Evolutionary conservation across 2,329 filamentous ascomycete genomes (phyloP).

Genomic region (Sarocladium strictum): DNA sequence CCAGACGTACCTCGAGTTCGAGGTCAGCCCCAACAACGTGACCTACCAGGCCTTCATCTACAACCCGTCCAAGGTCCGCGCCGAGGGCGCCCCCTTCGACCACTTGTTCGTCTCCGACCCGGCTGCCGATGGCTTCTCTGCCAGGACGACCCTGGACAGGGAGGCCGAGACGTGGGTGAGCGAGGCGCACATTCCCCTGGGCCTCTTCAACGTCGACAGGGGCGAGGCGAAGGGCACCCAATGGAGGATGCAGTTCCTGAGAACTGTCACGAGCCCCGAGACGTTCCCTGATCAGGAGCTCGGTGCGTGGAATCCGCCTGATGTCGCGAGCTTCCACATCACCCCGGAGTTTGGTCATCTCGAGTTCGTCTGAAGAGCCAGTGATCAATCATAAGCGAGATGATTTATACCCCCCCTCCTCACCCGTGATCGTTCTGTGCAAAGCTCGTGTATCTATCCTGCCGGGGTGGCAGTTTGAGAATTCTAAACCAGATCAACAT

Average conservation of each 20-base stretch:
- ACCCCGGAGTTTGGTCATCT: constrained; percentile 39
- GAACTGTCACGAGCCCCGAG: constrained; percentile 35
- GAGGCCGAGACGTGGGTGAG: constrained; percentile 33
- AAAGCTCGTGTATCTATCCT: too few relatives aligned
- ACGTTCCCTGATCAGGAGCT: constrained; percentile 38
- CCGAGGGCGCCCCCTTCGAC: constrained; percentile 35
- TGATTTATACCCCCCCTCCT: too few relatives aligned
- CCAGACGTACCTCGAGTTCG: constrained; percentile 44
- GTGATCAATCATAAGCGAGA: neutral
- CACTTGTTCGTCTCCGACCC: constrained; percentile 35
- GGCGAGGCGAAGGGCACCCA: constrained; percentile 34
- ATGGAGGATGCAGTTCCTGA: constrained; percentile 49
- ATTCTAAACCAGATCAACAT: too few relatives aligned
- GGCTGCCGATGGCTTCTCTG: constrained; percentile 32
- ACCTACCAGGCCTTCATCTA: constrained; percentile 46
- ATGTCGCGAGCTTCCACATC: constrained; percentile 42
- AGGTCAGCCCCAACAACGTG: constrained; percentile 44
- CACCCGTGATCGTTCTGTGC: neutral
- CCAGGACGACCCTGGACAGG: constrained; percentile 33
- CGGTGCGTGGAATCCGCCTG: constrained; percentile 40
- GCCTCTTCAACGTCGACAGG: constrained; percentile 41
- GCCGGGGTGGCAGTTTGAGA: too few relatives aligned
- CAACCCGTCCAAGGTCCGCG: constrained; percentile 41
- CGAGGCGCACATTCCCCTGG: constrained; percentile 35
- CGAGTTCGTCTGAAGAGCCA: constrained; percentile 26